phyloP scores from a whole-genome alignment of 2,329 filamentous ascomycete species.

The Claviceps monticola region DNA sequence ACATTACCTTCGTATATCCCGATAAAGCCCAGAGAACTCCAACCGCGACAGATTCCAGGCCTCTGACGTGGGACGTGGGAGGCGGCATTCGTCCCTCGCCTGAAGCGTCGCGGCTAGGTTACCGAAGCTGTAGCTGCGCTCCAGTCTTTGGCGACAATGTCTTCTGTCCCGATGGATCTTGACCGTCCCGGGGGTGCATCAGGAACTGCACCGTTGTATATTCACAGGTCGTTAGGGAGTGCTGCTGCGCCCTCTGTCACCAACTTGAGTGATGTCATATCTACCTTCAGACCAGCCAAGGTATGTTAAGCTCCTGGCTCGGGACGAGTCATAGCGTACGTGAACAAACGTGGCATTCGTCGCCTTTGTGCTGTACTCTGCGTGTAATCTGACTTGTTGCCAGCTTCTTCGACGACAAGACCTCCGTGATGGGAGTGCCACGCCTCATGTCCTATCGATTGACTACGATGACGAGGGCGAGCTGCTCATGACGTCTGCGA shows the following conservation, averaged over 20 bases:
- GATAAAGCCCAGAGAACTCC: not conserved
- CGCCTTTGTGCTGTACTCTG: not conserved
- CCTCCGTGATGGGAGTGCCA: conserved; percentile 34
- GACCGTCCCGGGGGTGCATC: conserved; percentile 29
- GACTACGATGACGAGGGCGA: conserved; percentile 96
- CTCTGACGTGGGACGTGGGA: not conserved
- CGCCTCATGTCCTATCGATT: conserved; percentile 66
- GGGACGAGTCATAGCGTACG: not conserved
- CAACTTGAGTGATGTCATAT: conserved; percentile 65
- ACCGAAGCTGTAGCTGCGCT: not conserved
- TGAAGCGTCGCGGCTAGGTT: too few relatives aligned
- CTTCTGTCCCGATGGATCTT: conserved; percentile 43
- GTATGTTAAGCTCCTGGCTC: conserved; percentile 28
- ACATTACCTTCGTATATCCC: too few relatives aligned
- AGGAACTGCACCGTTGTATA: conserved; percentile 34
- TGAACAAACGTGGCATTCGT: not conserved
- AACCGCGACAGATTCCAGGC: not conserved
- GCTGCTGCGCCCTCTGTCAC: conserved; percentile 32
- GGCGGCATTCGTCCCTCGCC: not conserved
- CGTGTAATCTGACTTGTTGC: not conserved
- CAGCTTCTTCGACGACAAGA: conserved; percentile 46
- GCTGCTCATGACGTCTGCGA: conserved; percentile 77
- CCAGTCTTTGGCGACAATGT: conserved; percentile 21
- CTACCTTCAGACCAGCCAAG: conserved; percentile 66
- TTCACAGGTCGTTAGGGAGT: conserved; percentile 30